Evolutionary conservation across 768 basidiomycete species (phyloP).

Genomic region (Lyophyllum atratum): DNA sequence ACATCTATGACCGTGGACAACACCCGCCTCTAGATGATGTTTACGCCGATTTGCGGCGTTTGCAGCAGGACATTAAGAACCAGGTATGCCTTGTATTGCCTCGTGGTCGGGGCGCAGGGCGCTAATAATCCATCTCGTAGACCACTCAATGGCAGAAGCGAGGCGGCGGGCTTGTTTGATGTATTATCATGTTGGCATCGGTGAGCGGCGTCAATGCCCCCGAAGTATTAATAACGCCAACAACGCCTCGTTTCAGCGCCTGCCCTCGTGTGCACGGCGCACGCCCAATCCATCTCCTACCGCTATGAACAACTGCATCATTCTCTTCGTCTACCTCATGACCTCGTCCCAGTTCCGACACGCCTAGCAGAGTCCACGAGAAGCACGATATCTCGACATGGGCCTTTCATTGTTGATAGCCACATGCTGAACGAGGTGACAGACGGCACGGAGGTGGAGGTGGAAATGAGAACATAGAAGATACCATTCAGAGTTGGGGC

Average conservation of each 20-base stretch:
- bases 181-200: background rate
- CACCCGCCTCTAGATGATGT: slow-evolving; percentile 11
- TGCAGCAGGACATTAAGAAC: background rate
- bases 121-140: background rate
- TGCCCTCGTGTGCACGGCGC: background rate
- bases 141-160: background rate
- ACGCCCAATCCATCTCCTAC: background rate
- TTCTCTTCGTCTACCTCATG: background rate
- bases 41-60: background rate
- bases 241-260: background rate
- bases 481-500: background rate
- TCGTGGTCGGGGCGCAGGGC: background rate
- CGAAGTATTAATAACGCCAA: background rate
- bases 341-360: background rate
- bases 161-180: background rate
- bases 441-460: background rate
- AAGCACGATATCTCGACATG: background rate
- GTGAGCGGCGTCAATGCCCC: background rate
- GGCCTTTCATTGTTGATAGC: background rate
- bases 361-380: background rate
- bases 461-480: background rate
- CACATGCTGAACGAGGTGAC: background rate
- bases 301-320: background rate
- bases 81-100: background rate
- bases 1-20: slow-evolving; percentile 25